Evolutionary conservation across 1,284 basidiomycete species (phyloP), one percentile per base, ranked within the genome.

Genomic region (Hypsizygus ulmarius): DNA sequence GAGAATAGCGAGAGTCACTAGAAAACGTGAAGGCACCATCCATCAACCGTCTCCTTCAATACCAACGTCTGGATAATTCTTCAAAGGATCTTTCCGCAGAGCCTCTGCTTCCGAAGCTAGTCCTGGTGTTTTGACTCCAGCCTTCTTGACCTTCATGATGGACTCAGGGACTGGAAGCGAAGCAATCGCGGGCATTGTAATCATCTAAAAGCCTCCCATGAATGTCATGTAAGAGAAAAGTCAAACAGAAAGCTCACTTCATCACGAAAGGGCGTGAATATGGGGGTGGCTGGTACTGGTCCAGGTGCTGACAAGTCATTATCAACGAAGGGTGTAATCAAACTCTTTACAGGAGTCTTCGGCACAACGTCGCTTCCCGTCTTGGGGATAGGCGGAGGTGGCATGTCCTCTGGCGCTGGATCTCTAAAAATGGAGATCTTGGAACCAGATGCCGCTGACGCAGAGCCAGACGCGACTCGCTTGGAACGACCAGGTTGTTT

Each of bases 81-180:
- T 90, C 63, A 90, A 67, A 1, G 87, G 87, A 62, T 89, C 84
- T 59, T 79, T 86, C 50, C 85, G 72, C 50, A 90, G 63, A 1
- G 85, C 87, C 61, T 90, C 87, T 11, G 84, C 83, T 63, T 89
- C 85, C 0, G 80, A 77, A 25, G 71, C 64, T 25, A 73, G 64
- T 25, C 64, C 59, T 35, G 70, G 65, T 6, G 69, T 71, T 41
- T 66, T 73, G 18, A 68, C 61, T 45, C 71, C 72, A 30, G 68
- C 67, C 49, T 66, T 70, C 63, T 73, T 77, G 55, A 72, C 69
- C 59, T 81, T 86, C 77, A 87, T 85, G n/a, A 82, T 72, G 12
- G 80, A 74, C 33, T 75, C 75, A 15, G 73, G 69, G 33, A 60
- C 63, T 33, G 63, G 57, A 27, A 58, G 43, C 36, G 59, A 45